Evolutionary conservation across 139 green algal species (phyloP).

Genomic region (Volvox africanus): DNA sequence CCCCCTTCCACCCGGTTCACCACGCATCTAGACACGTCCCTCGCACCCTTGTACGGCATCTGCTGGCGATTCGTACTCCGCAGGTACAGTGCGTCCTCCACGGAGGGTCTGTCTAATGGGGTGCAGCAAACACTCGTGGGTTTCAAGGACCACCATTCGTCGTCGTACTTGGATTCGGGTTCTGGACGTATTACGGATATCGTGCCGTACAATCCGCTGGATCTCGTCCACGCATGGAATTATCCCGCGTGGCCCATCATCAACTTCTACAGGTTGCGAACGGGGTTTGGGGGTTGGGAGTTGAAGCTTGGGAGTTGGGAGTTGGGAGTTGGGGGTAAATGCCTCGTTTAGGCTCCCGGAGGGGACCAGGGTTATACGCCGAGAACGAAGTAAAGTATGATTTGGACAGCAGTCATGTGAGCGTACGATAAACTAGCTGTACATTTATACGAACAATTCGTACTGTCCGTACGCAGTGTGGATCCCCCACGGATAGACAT

Average conservation of each 20-base stretch:
- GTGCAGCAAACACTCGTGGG: not conserved
- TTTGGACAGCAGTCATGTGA: no score
- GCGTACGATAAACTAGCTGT: no score
- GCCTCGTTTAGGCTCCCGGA: no score
- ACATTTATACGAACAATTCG: no score
- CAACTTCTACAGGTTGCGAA: constrained; percentile 26
- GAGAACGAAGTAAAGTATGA: no score
- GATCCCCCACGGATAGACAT: not conserved
- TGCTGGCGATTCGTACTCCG: no score
- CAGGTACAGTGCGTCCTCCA: not conserved
- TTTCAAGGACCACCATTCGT: constrained; percentile 12
- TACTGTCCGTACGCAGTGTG: constrained; percentile 10
- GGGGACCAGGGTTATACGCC: no score
- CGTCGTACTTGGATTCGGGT: constrained; percentile 12
- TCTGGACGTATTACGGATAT: not conserved
- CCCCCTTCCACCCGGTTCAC: no score
- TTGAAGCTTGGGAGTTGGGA: not conserved
- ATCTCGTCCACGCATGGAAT: constrained; percentile 33
- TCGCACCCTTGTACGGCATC: no score
- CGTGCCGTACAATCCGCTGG: not conserved
- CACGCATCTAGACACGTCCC: no score
- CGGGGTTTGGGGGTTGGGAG: not conserved
- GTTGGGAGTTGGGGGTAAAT: not conserved
- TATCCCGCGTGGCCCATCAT: constrained; percentile 1
- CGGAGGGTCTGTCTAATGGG: not conserved